Evolutionary conservation across 192 early-diverging fungal genomes (phyloP), one percentile per base, ranked within the genome.

Genomic region (Rhizoclosmatium sp.): DNA sequence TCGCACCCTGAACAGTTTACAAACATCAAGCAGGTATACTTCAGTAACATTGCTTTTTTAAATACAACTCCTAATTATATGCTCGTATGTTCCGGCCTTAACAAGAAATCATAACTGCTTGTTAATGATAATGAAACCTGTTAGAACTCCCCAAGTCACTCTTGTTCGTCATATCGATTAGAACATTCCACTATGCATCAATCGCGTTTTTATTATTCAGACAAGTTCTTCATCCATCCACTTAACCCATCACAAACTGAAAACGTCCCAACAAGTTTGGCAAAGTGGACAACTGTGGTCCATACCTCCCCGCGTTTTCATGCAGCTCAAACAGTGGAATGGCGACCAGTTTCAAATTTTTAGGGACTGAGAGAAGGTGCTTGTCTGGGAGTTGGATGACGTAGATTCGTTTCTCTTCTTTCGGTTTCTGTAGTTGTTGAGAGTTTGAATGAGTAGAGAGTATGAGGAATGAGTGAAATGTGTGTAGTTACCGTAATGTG

Each of bases 251-350:
- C 10, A 86, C 62, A 78, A 88, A 85, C 41, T 83, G 75, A 74
- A 84, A 88, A 40, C 87, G 78, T 4, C 83, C 78, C 73, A 94
- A 82, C 60, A 92, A 82, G 69, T 89, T 88, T 40, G 93, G 91
- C 61, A 94, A 82, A 2, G 89, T 84, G 3, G 91, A 84, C 40
- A 94, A 70, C 78, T 94, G 91, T 5, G 88, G 84, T 2, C 93
- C 93, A 81, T 92, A 95, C 39, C 91, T 78, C n/a, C 85, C 86
- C n/a, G 92, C 82, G 74, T 95, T 94, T 68, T 93, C 91, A 82
- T 93, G 91, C 19, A 95, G 77, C 78, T 95, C 93, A 78, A 94
- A 93, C 47, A 95, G 83, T 4, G 93, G 93, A 3, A 95, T 92
- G 9, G 93, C 93, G 4, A 95, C 80, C 9, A 95, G 83, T 70